These are phyloP conservation scores for Maudiozyma barnettii DNA, from an alignment of 805 yeast genomes.

Conservation along the genomic window DNA sequence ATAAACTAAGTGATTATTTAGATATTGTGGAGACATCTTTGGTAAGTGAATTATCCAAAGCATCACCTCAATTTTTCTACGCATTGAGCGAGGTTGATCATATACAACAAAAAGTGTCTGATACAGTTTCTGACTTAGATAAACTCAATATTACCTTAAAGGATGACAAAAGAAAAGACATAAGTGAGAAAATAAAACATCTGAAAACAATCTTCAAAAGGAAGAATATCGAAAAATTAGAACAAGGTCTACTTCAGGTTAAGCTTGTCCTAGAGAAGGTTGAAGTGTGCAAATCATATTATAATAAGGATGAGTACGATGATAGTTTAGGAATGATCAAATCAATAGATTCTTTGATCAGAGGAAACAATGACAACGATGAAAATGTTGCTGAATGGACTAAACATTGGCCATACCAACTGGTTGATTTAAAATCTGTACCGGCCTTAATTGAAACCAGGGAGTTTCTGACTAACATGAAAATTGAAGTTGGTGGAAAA, in stretches of 20 bases:
- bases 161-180: slow-evolving; percentile 39
- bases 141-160: slow-evolving; percentile 39
- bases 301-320: slow-evolving; percentile 36
- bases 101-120: slow-evolving; percentile 46
- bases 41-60: slow-evolving; percentile 71
- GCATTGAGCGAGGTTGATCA: slow-evolving; percentile 71
- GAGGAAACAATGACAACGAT: slow-evolving; percentile 38
- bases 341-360: slow-evolving; percentile 46
- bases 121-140: slow-evolving; percentile 40
- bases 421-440: slow-evolving; percentile 25
- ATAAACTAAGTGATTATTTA: slow-evolving; percentile 68
- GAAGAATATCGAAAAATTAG: slow-evolving; percentile 52
- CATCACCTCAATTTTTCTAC: slow-evolving; percentile 76
- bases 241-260: slow-evolving; percentile 47
- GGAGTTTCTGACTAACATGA: slow-evolving; percentile 44
- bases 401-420: slow-evolving; percentile 34
- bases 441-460: slow-evolving; percentile 32
- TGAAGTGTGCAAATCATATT: slow-evolving; percentile 28
- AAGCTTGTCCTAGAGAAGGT: slow-evolving; percentile 37
- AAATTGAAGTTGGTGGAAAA: slow-evolving; percentile 60
- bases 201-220: slow-evolving; percentile 42
- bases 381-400: slow-evolving; percentile 25
- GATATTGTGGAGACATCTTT: slow-evolving; percentile 78
- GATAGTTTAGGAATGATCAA: slow-evolving; percentile 50
- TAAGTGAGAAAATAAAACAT: slow-evolving; percentile 41